Evolutionary conservation across 805 yeast genomes (phyloP).

Genomic region (Yarrowia bubula): DNA sequence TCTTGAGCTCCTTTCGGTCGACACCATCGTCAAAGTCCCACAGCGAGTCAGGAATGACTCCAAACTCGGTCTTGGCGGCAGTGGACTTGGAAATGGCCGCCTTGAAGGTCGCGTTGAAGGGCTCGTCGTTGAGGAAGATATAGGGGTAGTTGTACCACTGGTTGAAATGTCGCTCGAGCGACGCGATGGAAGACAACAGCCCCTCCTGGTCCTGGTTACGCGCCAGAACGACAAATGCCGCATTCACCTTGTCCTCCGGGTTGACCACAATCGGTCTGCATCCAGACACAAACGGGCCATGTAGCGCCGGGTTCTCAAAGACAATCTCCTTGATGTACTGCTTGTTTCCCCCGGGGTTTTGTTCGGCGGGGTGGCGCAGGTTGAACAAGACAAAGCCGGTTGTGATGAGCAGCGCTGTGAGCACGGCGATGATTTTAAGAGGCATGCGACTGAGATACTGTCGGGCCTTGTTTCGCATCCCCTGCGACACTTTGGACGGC

Average conservation of each 20-base stretch:
- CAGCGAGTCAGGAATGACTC: constrained; percentile 51
- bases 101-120: constrained; percentile 65
- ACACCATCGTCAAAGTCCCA: constrained; percentile 70
- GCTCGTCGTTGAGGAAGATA: constrained; percentile 81
- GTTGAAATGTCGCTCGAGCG: constrained; percentile 84
- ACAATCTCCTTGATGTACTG: constrained; percentile 10
- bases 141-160: constrained; percentile 94
- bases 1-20: constrained; percentile 48
- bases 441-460: background rate
- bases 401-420: constrained; percentile 9
- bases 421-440: background rate
- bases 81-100: constrained; percentile 52
- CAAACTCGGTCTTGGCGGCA: constrained; percentile 67
- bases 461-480: constrained; percentile 3
- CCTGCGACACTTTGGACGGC: constrained; percentile 2
- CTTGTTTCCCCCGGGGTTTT: background rate
- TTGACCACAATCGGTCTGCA: constrained; percentile 15
- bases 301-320: constrained; percentile 23
- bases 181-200: constrained; percentile 67
- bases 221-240: constrained; percentile 80
- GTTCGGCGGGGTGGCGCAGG: constrained; percentile 17
- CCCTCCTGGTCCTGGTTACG: constrained; percentile 76
- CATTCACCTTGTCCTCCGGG: constrained; percentile 45
- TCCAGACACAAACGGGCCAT: constrained; percentile 20
- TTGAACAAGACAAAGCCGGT: constrained; percentile 13